Evolutionary conservation across 257 asterid genomes (phyloP).

Genomic region (Anisodus acutangulus): DNA sequence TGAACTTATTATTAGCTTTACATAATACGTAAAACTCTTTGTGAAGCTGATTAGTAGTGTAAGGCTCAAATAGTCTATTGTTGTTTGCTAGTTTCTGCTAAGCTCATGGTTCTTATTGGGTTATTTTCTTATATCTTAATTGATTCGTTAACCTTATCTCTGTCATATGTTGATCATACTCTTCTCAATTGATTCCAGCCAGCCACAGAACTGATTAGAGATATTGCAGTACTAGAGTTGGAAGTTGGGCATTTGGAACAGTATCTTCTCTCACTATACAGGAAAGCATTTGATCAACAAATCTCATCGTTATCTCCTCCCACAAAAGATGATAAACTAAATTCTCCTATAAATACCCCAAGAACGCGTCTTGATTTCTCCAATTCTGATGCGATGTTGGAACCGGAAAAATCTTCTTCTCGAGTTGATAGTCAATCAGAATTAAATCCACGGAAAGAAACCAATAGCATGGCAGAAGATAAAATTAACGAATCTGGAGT

Average conservation of each 20-base stretch:
- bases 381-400: conserved; percentile 48
- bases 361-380: conserved; percentile 82
- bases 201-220: conserved; percentile 87
- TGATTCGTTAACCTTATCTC: background rate
- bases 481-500: conserved; percentile 55
- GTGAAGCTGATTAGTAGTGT: background rate
- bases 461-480: conserved; percentile 54
- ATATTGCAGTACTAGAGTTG: conserved; percentile 83
- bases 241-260: conserved; percentile 97
- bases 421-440: conserved; percentile 42
- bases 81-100: background rate
- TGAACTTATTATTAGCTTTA: background rate
- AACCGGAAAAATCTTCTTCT: conserved; percentile 40
- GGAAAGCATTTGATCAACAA: conserved; percentile 92
- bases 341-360: conserved; percentile 65
- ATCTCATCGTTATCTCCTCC: conserved; percentile 61
- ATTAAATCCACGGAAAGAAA: conserved; percentile 46
- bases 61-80: background rate
- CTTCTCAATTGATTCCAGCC: conserved; percentile 59
- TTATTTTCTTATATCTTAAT: background rate
- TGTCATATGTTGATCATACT: conserved; percentile 13
- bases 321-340: conserved; percentile 45
- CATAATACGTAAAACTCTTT: background rate
- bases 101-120: background rate
- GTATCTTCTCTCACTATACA: conserved; percentile 83